Evolutionary conservation across 1,139 yeast species (phyloP), one percentile per base, ranked within the genome.

Genomic region (Suhomyces bolitotheri): DNA sequence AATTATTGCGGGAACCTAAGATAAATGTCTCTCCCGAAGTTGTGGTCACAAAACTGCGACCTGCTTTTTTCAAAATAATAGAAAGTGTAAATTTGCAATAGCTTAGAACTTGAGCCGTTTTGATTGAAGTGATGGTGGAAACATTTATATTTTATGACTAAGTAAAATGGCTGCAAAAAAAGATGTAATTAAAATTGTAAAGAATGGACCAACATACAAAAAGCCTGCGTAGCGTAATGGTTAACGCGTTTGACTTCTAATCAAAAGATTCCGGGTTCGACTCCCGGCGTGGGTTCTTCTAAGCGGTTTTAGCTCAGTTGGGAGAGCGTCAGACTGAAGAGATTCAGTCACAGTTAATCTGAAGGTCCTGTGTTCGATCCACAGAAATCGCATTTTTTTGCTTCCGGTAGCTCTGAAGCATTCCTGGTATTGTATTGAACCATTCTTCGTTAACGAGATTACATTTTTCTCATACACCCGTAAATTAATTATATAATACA

Each of bases 311-410:
- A 69, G 87, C 87, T 80, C 87, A 80, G 85, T 78, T 76, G 87
- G 88, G 87, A 81, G 87, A 81, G 88, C 88, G 87, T 77, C 83
- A 80, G 87, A 80, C 87, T 80, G 86, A 80, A 80, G 86, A 43
- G 41, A 43, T 54, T 55, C 56, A 46, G 64, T 60, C 62, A 49
- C 60, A 58, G 61, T 56, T 58, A 56, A 69, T 69, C 74, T 68
- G 73, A 65, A 70, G 76, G 76, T 70, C 74, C 71, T 70, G 76
- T 69, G 76, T 70, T 70, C 76, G 74, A 70, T 70, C 76, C 76
- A 69, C 76, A 54, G 41, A 48, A 47, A 43, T 41, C 50, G 52
- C 52, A 48, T 33, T 26, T 30, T 38, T 41, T 44, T 44, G 10
- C 20, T 17, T 17, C 8, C 7, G 20, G 20, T 7, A 17, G 6